Evolutionary conservation across 2,329 filamentous ascomycete species (phyloP).

Genomic region (Xylariaceae sp.): DNA sequence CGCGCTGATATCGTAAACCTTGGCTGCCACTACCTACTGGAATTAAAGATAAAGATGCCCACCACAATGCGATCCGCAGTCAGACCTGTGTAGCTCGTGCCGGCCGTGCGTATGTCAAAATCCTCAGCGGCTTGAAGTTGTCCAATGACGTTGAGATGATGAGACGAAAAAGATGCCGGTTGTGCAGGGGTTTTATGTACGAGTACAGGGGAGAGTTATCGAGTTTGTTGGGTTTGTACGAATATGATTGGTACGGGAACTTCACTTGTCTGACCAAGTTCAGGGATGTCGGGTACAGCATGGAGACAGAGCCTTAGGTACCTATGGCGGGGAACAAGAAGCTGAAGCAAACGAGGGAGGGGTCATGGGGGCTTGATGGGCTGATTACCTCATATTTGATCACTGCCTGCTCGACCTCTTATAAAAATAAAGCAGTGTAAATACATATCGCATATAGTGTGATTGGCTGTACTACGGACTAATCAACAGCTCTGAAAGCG

Average conservation of each 20-base stretch:
- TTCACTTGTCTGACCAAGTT: slow-evolving; percentile 5
- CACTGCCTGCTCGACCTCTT: no score
- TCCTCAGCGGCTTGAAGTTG: slow-evolving; percentile 19
- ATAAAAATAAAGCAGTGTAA: no score
- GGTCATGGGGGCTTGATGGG: not conserved
- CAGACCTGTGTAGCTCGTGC: slow-evolving; percentile 15
- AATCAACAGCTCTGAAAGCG: not conserved
- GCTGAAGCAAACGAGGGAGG: slow-evolving; percentile 9
- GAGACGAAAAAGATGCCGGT: slow-evolving; percentile 19
- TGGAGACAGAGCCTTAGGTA: not conserved
- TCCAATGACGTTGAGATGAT: slow-evolving; percentile 34
- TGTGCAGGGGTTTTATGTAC: slow-evolving; percentile 25
- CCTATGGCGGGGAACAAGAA: slow-evolving; percentile 9
- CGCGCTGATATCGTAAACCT: slow-evolving; percentile 17
- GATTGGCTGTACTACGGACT: slow-evolving; percentile 31
- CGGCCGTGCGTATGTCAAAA: slow-evolving; percentile 5
- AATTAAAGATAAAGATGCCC: slow-evolving; percentile 8
- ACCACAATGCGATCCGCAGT: slow-evolving; percentile 15
- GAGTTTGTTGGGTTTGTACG: not conserved
- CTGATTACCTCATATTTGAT: slow-evolving; percentile 20
- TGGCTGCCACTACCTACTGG: slow-evolving; percentile 16
- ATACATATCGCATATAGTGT: slow-evolving; percentile 1
- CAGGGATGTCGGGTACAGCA: slow-evolving; percentile 3
- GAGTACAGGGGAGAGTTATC: not conserved
- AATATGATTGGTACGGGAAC: slow-evolving; percentile 16